Evolutionary conservation across 163 green algal genomes (phyloP).

Genomic region (Scenedesmus sp.): DNA sequence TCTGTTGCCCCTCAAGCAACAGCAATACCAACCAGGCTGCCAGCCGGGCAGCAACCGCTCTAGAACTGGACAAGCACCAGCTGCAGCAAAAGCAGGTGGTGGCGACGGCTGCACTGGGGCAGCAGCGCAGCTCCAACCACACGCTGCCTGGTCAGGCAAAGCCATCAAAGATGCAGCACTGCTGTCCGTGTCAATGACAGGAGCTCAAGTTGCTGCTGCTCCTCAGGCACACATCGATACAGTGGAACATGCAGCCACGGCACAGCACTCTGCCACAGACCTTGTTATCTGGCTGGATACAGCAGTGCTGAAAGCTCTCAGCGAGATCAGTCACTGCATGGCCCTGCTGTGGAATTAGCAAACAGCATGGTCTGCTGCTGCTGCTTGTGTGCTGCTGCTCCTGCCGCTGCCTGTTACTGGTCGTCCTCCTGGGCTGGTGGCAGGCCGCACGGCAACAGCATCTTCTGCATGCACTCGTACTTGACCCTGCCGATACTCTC

Average conservation of each 20-base stretch:
- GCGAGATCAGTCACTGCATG: neutral
- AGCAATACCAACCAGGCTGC: neutral
- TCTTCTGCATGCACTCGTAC: constrained; percentile 96
- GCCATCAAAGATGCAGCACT: neutral
- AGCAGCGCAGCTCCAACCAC: neutral
- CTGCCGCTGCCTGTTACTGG: constrained; percentile 44
- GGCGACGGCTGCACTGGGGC: neutral
- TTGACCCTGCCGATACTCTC: constrained; percentile 92
- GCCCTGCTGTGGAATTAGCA: neutral
- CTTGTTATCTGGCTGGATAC: no score
- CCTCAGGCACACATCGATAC: neutral
- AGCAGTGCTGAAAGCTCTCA: neutral
- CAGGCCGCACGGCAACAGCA: constrained; percentile 96
- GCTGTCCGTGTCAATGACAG: neutral
- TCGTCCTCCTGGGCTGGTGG: constrained; percentile 88
- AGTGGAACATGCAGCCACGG: neutral
- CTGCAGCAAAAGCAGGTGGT: neutral
- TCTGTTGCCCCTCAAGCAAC: neutral
- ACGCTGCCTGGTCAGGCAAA: neutral
- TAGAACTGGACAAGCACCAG: neutral
- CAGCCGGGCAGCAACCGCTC: neutral
- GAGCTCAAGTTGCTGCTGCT: neutral
- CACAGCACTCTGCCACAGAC: neutral
- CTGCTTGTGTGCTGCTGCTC: constrained; percentile 4
- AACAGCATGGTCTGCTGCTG: neutral